These are phyloP conservation scores for Pontederia crassipes DNA, from an alignment of 176 grass and related monocot genomes.

Conservation along the genomic window DNA sequence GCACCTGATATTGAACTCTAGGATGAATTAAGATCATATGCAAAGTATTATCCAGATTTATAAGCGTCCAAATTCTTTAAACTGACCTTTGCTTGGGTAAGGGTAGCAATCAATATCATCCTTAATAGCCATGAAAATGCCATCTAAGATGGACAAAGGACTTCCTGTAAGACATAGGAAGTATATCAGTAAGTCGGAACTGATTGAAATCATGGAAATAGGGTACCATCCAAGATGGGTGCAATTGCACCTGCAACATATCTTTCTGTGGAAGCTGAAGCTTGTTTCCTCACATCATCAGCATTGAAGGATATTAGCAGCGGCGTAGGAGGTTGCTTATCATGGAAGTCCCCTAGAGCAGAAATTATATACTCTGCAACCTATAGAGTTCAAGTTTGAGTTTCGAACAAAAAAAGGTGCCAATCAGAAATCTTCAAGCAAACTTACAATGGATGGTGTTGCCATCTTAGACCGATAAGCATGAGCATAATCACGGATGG, in stretches of 20 bases:
- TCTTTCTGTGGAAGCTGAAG: constrained; percentile 67
- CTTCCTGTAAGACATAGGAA: constrained; percentile 33
- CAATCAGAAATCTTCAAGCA: background rate
- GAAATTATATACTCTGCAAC: constrained; percentile 68
- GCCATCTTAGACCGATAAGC: constrained; percentile 64
- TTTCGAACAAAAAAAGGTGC: background rate
- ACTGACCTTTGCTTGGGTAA: constrained; percentile 64
- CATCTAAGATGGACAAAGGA: constrained; percentile 65
- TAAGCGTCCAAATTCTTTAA: constrained; percentile 4
- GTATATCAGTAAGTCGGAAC: too few species aligned
- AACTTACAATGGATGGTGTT: constrained; percentile 54
- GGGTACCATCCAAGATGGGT: background rate
- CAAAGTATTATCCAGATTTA: background rate
- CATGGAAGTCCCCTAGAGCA: constrained; percentile 61
- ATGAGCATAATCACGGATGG: constrained; percentile 81
- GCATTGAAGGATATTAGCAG: constrained; percentile 65
- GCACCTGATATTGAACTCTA: constrained; percentile 34
- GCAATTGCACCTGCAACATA: constrained; percentile 43
- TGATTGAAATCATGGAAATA: background rate
- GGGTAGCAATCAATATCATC: constrained; percentile 96
- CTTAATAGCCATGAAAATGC: constrained; percentile 80
- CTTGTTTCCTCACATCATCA: constrained; percentile 68
- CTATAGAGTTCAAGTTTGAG: constrained; percentile 24
- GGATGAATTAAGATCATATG: constrained; percentile 1
- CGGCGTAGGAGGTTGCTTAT: constrained; percentile 53